A percentile compares a stretch with the other conserved stretches of the same genome.
These are phyloP conservation scores for Trametopsis cervina DNA, from an alignment of 768 basidiomycete species.

Conservation along the genomic window DNA sequence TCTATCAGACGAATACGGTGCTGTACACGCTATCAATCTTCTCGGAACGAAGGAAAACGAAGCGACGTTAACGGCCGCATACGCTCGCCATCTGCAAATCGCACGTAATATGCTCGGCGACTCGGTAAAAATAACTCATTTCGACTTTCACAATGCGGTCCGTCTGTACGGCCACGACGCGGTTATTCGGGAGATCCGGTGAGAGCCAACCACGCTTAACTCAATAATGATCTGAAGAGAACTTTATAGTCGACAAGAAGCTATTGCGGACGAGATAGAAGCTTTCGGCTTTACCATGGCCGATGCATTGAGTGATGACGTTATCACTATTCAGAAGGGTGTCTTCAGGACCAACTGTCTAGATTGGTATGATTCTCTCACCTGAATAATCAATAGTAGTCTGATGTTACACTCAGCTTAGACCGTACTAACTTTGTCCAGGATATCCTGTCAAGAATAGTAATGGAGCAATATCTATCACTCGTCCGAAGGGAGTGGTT, in stretches of 20 bases:
- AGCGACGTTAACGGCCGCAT: constrained; percentile 73
- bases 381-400: not conserved
- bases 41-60: constrained; percentile 93
- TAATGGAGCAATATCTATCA: constrained; percentile 75
- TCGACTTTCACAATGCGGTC: constrained; percentile 90
- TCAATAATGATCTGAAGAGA: not conserved
- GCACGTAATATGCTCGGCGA: constrained; percentile 58
- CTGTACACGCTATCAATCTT: constrained; percentile 84
- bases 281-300: constrained; percentile 83
- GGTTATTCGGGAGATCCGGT: constrained; percentile 70
- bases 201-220: constrained; percentile 8
- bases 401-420: constrained; percentile 42
- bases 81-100: constrained; percentile 70
- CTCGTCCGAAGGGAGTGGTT: constrained; percentile 77
- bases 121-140: constrained; percentile 74
- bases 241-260: constrained; percentile 47
- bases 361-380: constrained; percentile 58
- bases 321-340: constrained; percentile 85
- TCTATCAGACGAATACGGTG: constrained; percentile 79
- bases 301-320: constrained; percentile 54
- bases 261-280: constrained; percentile 59
- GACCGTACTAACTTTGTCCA: constrained; percentile 98
- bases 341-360: constrained; percentile 93
- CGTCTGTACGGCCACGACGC: constrained; percentile 81
- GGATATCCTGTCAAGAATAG: constrained; percentile 82